Evolutionary conservation across 2,329 filamentous ascomycete species (phyloP).

Genomic region (Colletotrichum sansevieriae): DNA sequence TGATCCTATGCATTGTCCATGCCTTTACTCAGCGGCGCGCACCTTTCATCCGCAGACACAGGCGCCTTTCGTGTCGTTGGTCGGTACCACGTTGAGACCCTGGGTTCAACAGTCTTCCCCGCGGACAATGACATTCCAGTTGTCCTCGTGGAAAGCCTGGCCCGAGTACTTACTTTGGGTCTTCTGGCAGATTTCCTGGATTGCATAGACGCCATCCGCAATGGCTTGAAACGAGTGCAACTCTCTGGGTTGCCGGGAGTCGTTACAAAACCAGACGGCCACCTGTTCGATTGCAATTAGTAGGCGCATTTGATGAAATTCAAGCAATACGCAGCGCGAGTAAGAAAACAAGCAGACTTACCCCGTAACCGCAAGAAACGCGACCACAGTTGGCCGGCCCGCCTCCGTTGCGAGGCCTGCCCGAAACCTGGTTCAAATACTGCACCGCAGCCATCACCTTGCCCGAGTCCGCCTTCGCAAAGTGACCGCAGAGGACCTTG

Average conservation of each 20-base stretch:
- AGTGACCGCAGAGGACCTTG: slow-evolving; percentile 1
- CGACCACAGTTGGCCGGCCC: not conserved
- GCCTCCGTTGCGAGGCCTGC: not conserved
- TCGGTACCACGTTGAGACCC: no score
- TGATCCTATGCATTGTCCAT: no score
- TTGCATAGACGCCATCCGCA: not conserved
- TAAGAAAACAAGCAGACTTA: not conserved
- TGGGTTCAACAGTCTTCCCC: not conserved
- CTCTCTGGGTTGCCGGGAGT: not conserved
- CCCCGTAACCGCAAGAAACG: slow-evolving; percentile 10
- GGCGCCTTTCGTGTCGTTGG: no score
- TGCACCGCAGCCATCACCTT: not conserved
- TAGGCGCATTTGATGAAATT: not conserved
- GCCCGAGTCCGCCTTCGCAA: not conserved
- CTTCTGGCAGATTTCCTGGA: not conserved
- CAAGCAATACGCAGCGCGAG: not conserved
- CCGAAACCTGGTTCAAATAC: not conserved
- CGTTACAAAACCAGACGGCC: slow-evolving; percentile 22
- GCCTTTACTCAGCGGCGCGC: no score
- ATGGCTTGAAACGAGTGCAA: not conserved
- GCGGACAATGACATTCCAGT: slow-evolving; percentile 4
- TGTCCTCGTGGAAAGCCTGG: slow-evolving; percentile 4
- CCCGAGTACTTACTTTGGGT: not conserved
- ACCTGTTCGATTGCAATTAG: not conserved
- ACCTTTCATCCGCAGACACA: no score